These are phyloP conservation scores for Chlamydomonas sp. DNA, from an alignment of 139 green algal genomes.

Conservation along the genomic window DNA sequence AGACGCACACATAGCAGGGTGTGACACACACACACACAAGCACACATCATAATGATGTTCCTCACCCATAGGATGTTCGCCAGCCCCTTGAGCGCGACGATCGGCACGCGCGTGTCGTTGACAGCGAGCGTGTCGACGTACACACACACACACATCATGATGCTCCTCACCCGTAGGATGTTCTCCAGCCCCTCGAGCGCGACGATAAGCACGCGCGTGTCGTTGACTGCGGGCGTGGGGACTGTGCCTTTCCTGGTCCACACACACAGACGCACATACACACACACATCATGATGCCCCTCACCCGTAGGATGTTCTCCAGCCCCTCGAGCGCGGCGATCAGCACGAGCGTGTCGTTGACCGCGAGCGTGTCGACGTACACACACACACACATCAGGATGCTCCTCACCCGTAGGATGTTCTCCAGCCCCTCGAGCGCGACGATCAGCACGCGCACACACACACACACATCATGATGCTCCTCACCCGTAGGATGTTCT, in stretches of 20 bases:
- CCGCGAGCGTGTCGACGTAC: not conserved
- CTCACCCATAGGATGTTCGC: not conserved
- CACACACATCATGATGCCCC: not conserved
- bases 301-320: not conserved
- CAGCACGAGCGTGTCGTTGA: not conserved
- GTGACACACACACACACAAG: too few relatives aligned
- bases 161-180: too few relatives aligned
- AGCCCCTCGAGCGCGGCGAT: not conserved
- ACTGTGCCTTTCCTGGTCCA: conserved; percentile 21
- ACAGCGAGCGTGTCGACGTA: too few relatives aligned
- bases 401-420: conserved; percentile 71
- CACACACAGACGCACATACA: too few relatives aligned
- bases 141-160: too few relatives aligned
- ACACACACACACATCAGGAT: too few relatives aligned
- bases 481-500: conserved; percentile 98
- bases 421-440: conserved; percentile 97
- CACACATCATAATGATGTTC: too few relatives aligned
- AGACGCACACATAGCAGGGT: too few relatives aligned
- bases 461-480: not conserved
- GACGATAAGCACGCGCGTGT: not conserved
- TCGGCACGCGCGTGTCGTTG: not conserved
- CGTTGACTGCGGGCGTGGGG: conserved; percentile 10
- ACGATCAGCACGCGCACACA: conserved; percentile 75
- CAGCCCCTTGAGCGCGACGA: not conserved
- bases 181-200: too few relatives aligned